phyloP scores from a whole-genome alignment of 805 yeast genomes.

The Ogataea neopini region DNA sequence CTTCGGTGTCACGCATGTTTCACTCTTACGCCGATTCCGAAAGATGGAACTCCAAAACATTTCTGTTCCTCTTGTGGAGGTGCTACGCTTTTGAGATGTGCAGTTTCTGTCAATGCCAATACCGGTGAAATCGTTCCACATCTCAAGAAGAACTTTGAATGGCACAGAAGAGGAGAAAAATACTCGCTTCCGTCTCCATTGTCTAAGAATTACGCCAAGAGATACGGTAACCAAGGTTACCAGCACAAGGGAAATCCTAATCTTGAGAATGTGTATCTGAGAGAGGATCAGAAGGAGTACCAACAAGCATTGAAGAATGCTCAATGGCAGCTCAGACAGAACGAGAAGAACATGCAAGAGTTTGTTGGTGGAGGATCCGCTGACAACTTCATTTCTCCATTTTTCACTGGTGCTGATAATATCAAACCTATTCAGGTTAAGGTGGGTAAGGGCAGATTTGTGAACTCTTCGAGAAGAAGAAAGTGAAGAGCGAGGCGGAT shows the following conservation, averaged over 20 bases:
- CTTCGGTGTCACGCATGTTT: conserved; percentile 97
- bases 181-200: conserved; percentile 87
- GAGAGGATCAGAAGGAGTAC: conserved; percentile 96
- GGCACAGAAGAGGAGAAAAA: conserved; percentile 86
- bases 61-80: conserved; percentile 98
- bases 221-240: conserved; percentile 75
- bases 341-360: conserved; percentile 80
- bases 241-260: conserved; percentile 65
- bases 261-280: conserved; percentile 56
- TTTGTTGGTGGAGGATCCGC: conserved; percentile 97
- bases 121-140: conserved; percentile 88
- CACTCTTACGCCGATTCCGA: conserved; percentile 74
- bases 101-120: conserved; percentile 76
- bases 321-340: conserved; percentile 81
- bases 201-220: conserved; percentile 70
- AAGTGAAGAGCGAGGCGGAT: no score
- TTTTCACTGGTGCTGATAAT: conserved; percentile 58
- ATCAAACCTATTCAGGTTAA: conserved; percentile 60
- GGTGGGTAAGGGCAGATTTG: conserved; percentile 84
- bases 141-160: conserved; percentile 86
- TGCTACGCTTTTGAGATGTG: conserved; percentile 82
- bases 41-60: conserved; percentile 73
- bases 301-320: conserved; percentile 84
- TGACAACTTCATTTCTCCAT: conserved; percentile 86
- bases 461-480: conserved; percentile 43